Evolutionary conservation across 306 rosid species (phyloP).

Genomic region (Casuarina equisetifolia): DNA sequence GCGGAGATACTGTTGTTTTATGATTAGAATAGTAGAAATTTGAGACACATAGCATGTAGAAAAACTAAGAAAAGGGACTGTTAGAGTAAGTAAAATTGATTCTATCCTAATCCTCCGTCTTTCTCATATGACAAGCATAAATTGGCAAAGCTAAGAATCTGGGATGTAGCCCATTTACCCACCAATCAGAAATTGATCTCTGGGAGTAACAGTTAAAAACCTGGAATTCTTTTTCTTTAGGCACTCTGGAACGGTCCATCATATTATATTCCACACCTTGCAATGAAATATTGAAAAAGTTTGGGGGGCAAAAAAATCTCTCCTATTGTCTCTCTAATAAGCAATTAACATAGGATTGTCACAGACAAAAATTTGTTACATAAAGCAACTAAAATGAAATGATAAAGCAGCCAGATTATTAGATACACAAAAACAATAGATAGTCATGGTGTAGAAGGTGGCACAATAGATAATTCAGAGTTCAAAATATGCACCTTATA

Average conservation of each 20-base stretch:
- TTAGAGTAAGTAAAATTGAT: background rate
- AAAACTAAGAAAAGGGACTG: background rate
- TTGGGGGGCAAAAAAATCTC: too few species aligned
- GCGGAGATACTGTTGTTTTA: background rate
- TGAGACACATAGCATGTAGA: background rate
- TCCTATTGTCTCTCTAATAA: background rate
- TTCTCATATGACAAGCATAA: background rate
- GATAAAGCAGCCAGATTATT: background rate
- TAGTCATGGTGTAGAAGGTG: background rate
- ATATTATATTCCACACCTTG: background rate
- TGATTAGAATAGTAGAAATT: background rate
- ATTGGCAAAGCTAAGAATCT: background rate
- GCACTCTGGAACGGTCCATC: background rate
- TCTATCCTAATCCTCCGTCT: background rate
- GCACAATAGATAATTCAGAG: slow-evolving; percentile 12
- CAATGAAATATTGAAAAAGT: background rate
- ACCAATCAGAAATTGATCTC: background rate
- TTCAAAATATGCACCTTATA: slow-evolving; percentile 62
- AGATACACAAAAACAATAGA: background rate
- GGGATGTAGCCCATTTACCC: background rate
- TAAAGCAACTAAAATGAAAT: background rate
- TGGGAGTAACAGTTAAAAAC: background rate
- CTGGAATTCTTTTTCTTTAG: background rate
- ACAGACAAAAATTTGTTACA: background rate
- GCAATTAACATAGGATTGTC: background rate